phyloP scores from a whole-genome alignment of 352 stramenopile genomes.

The Blastocystis sp. region DNA sequence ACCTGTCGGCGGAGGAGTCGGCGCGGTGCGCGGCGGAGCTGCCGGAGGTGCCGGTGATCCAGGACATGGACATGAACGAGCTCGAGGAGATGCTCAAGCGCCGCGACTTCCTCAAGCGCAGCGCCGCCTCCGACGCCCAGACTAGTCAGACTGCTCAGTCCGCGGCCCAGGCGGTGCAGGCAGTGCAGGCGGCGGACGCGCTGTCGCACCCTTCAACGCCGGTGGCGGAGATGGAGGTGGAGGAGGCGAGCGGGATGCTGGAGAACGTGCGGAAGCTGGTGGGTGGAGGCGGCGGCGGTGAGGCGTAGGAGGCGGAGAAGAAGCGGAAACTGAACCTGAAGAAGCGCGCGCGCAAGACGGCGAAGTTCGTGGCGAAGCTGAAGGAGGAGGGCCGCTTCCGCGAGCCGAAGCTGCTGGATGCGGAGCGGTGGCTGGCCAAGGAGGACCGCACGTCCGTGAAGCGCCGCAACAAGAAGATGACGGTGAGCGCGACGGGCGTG shows the following conservation, averaged over 20 bases:
- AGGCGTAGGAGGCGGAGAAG: slow-evolving; percentile 60
- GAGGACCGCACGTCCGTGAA: slow-evolving; percentile 33
- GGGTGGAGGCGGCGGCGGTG: not conserved
- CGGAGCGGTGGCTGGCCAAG: slow-evolving; percentile 63
- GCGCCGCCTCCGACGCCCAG: not conserved
- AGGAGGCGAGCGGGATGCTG: not conserved
- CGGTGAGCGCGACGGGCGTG: slow-evolving; percentile 45
- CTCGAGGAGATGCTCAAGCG: slow-evolving; percentile 51
- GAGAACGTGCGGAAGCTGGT: slow-evolving; percentile 57
- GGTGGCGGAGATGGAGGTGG: slow-evolving; percentile 8
- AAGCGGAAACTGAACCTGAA: slow-evolving; percentile 46
- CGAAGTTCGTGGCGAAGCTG: slow-evolving; percentile 34
- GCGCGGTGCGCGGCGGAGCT: slow-evolving; percentile 9
- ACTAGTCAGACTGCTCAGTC: not conserved
- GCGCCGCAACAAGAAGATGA: slow-evolving; percentile 51
- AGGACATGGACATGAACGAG: slow-evolving; percentile 51
- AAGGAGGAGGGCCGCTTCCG: slow-evolving; percentile 60
- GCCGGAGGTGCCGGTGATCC: slow-evolving; percentile 22
- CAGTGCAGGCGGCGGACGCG: not conserved
- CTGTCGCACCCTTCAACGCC: slow-evolving; percentile 21
- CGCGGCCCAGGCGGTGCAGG: too few species aligned
- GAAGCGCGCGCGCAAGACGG: slow-evolving; percentile 54
- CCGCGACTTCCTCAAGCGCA: slow-evolving; percentile 49
- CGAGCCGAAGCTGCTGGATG: slow-evolving; percentile 35
- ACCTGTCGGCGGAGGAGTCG: slow-evolving; percentile 1